Evolutionary conservation across 805 yeast genomes (phyloP).

Genomic region (Clavispora asparagi): DNA sequence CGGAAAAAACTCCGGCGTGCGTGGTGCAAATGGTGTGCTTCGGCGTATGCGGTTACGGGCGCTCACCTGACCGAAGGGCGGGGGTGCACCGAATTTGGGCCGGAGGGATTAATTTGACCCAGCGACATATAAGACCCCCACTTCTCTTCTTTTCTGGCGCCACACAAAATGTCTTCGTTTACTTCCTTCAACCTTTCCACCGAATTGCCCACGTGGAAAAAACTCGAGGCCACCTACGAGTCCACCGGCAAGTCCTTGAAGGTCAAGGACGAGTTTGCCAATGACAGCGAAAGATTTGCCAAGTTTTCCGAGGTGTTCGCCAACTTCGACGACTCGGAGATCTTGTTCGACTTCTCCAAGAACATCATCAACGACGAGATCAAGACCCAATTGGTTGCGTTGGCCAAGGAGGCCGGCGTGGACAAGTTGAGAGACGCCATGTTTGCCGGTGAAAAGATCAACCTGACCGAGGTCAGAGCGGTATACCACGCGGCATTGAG

Average conservation of each 20-base stretch:
- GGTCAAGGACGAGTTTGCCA: slow-evolving; percentile 71
- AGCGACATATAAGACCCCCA: neutral
- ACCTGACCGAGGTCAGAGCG: slow-evolving; percentile 94
- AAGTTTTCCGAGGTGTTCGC: slow-evolving; percentile 73
- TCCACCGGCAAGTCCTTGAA: slow-evolving; percentile 63
- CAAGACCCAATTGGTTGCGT: slow-evolving; percentile 56
- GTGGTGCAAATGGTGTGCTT: neutral
- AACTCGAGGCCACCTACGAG: slow-evolving; percentile 67
- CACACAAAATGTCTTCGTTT: slow-evolving; percentile 11
- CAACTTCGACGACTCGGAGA: slow-evolving; percentile 83
- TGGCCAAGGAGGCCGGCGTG: slow-evolving; percentile 89
- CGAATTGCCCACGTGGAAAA: slow-evolving; percentile 81
- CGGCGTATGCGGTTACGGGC: neutral
- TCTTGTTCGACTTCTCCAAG: slow-evolving; percentile 93
- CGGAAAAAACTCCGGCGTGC: neutral
- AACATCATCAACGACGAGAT: slow-evolving; percentile 87
- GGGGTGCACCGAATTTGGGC: slow-evolving; percentile 7
- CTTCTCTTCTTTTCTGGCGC: neutral
- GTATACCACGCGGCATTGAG: slow-evolving; percentile 96
- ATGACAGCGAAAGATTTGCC: slow-evolving; percentile 69
- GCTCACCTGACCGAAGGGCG: slow-evolving; percentile 10
- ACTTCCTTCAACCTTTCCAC: slow-evolving; percentile 51
- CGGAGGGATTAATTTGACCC: neutral
- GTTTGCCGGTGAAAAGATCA: slow-evolving; percentile 92
- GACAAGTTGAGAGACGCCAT: slow-evolving; percentile 82